phyloP scores from a whole-genome alignment of 2,329 filamentous ascomycete species.

The Seiridium cupressi region DNA sequence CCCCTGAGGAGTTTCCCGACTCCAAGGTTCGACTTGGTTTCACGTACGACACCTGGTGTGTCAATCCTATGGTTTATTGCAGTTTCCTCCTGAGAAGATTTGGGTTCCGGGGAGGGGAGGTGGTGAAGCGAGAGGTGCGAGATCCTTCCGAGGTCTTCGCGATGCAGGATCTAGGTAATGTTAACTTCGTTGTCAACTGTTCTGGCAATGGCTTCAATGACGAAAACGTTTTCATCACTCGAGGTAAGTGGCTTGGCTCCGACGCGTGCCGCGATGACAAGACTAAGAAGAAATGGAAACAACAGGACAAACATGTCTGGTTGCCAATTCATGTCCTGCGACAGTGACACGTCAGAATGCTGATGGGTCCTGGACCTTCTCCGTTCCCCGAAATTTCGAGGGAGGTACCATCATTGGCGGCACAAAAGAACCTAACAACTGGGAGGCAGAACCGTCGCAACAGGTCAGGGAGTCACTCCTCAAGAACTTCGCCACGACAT shows the following conservation, averaged over 20 bases:
- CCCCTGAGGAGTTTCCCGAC: conserved; percentile 35
- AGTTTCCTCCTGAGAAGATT: conserved; percentile 43
- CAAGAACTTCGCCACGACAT: conserved; percentile 24
- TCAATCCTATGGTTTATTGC: conserved; percentile 55
- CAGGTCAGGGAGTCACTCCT: conserved; percentile 48
- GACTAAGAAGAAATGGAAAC: background rate
- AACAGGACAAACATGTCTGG: conserved; percentile 44
- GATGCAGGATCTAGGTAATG: conserved; percentile 22
- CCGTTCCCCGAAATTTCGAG: conserved; percentile 58
- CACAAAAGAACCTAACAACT: conserved; percentile 60
- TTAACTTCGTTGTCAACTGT: conserved; percentile 41
- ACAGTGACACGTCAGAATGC: conserved; percentile 58
- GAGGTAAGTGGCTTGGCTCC: conserved; percentile 27
- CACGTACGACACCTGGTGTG: conserved; percentile 53
- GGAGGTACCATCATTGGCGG: conserved; percentile 67
- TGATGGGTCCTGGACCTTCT: conserved; percentile 63
- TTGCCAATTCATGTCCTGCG: conserved; percentile 31
- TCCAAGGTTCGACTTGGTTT: conserved; percentile 42
- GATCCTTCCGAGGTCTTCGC: conserved; percentile 36
- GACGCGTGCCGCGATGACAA: background rate
- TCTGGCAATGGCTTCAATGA: conserved; percentile 44
- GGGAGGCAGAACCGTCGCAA: conserved; percentile 45
- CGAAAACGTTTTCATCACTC: conserved; percentile 38
- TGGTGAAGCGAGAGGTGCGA: conserved; percentile 33
- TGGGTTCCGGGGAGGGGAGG: conserved; percentile 32